Evolutionary conservation across 1,284 basidiomycete genomes (phyloP), one percentile per base, ranked within the genome.

Genomic region (Ceratobasidium sp.): DNA sequence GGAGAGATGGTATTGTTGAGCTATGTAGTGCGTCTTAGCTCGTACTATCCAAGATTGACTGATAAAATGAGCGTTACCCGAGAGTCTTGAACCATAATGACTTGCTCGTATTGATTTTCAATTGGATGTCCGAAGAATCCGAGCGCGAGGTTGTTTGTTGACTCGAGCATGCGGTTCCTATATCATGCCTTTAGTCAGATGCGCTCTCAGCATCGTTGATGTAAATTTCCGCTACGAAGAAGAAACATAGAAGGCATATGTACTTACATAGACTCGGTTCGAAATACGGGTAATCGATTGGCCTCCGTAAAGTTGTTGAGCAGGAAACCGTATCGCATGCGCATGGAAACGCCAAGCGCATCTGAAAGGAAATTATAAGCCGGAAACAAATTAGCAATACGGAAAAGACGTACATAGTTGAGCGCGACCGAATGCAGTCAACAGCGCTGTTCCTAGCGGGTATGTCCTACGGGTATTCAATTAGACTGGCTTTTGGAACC

Each of bases 71-170:
- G 4, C 26, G n/a, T n/a, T 82, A 17, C 89, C 89, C 7, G 83
- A 26, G 0, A 85, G 88, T 83, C 96, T 94, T 63, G 95, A 91
- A 35, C 17, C 73, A 90, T 95, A 77, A 95, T 91, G 79, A 91
- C 90, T 82, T 94, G 90, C 68, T 93, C 88, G 81, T 94, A 96
- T 82, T 95, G 90, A 20, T 89, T 88, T 15, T 93, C 89, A 49
- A 90, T 86, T 13, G 95, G 94, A 79, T 92, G 91, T 0, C 94
- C 94, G 81, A 96, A 96, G 87, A 96, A 95, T 0, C 94, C 94
- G 54, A 94, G 86, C 1, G 93, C 94, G 81, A 96, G 95, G 83
- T 96, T 95, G 78, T 92, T 83, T 0, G 93, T 93, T 6, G 94
- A 95, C 37, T 91, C 86, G 33, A 93, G 87, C 93, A 95, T 95